phyloP scores from a whole-genome alignment of 257 asterid species.

The Lycium barbarum region DNA sequence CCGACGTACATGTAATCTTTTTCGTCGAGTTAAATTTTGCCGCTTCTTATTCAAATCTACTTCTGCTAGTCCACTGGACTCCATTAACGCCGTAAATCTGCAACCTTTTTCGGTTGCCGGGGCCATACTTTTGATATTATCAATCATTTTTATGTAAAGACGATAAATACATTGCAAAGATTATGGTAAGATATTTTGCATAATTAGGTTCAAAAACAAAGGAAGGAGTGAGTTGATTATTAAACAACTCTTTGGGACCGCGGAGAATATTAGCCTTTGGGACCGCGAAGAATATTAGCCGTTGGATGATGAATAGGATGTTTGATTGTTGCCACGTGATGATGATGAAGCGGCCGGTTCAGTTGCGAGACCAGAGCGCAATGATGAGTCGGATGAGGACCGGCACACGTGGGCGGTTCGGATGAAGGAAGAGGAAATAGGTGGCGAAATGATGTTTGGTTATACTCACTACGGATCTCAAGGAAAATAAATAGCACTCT shows the following conservation, averaged over 20 bases:
- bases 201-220: not conserved
- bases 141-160: not conserved
- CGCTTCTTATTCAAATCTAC: not conserved
- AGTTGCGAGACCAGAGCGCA: not conserved
- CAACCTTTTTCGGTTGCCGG: slow-evolving; percentile 1
- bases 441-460: not conserved
- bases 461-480: not conserved
- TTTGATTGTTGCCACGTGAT: not conserved
- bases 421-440: slow-evolving; percentile 10
- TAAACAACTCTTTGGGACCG: not conserved
- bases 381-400: slow-evolving; percentile 17
- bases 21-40: slow-evolving; percentile 34
- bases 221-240: not conserved
- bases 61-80: not conserved
- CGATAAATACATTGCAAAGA: not conserved
- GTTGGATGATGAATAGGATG: not conserved
- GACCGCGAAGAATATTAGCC: not conserved
- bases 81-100: not conserved
- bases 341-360: not conserved
- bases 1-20: not conserved
- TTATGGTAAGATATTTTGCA: not conserved
- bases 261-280: not conserved
- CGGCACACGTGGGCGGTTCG: not conserved
- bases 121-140: not conserved
- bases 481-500: not conserved